These are phyloP conservation scores for Xylariaceae sp. DNA, from an alignment of 2,329 filamentous ascomycete genomes.

Conservation along the genomic window DNA sequence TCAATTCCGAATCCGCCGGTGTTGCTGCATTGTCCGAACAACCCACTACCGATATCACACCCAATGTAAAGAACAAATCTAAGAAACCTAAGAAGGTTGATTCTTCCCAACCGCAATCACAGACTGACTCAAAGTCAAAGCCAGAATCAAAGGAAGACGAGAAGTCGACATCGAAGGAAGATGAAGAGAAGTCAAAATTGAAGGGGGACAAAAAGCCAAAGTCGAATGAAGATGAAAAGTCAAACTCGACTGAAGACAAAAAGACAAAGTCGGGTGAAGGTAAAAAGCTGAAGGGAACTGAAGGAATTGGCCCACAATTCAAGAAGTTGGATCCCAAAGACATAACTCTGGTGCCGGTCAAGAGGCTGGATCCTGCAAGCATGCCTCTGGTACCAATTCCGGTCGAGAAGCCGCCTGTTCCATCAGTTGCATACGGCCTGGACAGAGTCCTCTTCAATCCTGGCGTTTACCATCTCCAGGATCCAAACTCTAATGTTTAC, in stretches of 20 bases:
- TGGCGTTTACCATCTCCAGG: conserved; percentile 87
- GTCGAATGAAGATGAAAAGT: neutral
- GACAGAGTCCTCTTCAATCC: conserved; percentile 94
- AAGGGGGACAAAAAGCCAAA: neutral
- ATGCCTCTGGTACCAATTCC: conserved; percentile 33
- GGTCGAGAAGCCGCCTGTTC: conserved; percentile 41
- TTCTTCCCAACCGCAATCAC: neutral
- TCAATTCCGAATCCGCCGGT: conserved; percentile 32
- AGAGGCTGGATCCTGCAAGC: conserved; percentile 22
- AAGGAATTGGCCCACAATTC: too few species aligned
- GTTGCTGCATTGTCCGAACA: too few species aligned
- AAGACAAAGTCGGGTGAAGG: too few species aligned
- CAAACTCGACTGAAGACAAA: neutral
- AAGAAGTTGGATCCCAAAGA: neutral
- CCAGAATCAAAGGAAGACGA: conserved; percentile 3
- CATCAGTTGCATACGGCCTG: conserved; percentile 67
- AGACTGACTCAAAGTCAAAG: neutral
- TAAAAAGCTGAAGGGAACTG: too few species aligned
- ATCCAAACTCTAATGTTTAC: conserved; percentile 80
- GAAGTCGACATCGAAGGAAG: conserved; percentile 1
- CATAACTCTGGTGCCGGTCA: too few species aligned
- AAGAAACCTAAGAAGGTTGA: neutral
- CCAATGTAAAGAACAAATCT: conserved; percentile 11
- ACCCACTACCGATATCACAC: too few species aligned
- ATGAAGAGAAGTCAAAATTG: neutral